A percentile compares a stretch with the other conserved stretches of the same genome.
phyloP scores from a whole-genome alignment of 129 eudicot species.

The Kitagawia praeruptora region DNA sequence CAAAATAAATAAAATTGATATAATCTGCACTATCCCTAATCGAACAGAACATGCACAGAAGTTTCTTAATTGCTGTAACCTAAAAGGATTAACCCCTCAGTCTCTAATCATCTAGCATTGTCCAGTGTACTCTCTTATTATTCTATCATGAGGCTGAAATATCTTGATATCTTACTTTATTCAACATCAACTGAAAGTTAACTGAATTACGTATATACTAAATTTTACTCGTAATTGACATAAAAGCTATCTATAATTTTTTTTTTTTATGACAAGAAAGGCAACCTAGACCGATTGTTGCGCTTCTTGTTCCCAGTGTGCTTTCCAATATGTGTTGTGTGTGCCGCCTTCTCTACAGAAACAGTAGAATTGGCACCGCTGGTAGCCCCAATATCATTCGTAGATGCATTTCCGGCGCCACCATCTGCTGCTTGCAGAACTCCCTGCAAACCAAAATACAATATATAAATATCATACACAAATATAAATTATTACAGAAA shows the following conservation, averaged over 20 bases:
- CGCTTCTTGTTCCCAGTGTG: constrained; percentile 25
- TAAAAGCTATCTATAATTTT: neutral
- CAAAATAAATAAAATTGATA: neutral
- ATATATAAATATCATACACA: neutral
- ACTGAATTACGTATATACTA: neutral
- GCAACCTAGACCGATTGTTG: constrained; percentile 31
- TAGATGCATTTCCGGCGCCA: constrained; percentile 28
- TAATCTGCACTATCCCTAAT: neutral
- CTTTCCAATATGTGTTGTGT: constrained; percentile 20
- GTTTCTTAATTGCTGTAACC: neutral
- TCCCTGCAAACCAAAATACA: constrained; percentile 29
- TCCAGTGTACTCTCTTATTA: neutral
- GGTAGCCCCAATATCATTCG: constrained; percentile 33
- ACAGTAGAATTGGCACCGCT: constrained; percentile 24
- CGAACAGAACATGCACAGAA: neutral
- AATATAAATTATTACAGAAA: neutral
- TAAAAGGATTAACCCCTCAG: neutral
- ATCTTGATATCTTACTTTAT: neutral
- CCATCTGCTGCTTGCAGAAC: constrained; percentile 42
- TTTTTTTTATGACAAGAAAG: neutral
- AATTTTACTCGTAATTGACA: neutral
- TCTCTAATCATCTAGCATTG: neutral
- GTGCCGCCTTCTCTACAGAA: constrained; percentile 19
- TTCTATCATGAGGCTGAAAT: neutral
- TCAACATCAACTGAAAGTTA: neutral